Base-by-base conservation (phyloP, 257 asterid genomes). In the Cruciata laevipes region DNA sequence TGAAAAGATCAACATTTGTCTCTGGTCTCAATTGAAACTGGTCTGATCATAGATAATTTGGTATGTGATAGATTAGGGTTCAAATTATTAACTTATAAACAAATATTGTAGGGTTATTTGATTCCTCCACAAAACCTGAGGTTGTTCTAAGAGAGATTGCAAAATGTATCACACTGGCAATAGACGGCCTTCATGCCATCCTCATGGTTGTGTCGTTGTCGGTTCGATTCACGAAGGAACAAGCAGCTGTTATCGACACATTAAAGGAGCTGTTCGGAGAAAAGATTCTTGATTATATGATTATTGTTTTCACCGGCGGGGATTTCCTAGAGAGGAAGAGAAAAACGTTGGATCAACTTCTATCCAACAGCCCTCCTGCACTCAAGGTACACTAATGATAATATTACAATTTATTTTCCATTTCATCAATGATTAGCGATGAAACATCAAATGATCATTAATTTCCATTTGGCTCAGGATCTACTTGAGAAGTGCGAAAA, bases 151-250 rank as follows among this genome's bases (percentile, higher is more conserved):
- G 20, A 7, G 65, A 60, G 65, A 27, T 60, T 3, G 40, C 35
- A 5, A 27, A 24, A 30, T 60, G 65, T 23, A 13, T 60, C 20
- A 4, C 17, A 4, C 4, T 31, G 40, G 65, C 65, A 4, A 60
- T 27, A 6, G 65, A 27, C 14, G 65, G 42, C 38, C 82, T 89
- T 69, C 90, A 89, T 79, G 91, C 89, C 24, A 79, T 87, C 70
- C 87, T 87, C 67, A 78, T 87, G 18, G 95, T 87, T 59, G 71
- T 89, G 4, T 89, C 96, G 2, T 76, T 83, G 5, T 79, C 66
- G 75, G 80, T 67, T 9, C 95, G 95, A n/a, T 87, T 87, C 76
- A 76, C 90, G 2, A 73, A 83, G 73, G 93, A 89, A 76, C 95
- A 87, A 71, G 84, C 74, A 71, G 83, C 84, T 71, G 93, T 84